Base-by-base conservation (phyloP, 345 rosid species). In the Salix brachista region DNA sequence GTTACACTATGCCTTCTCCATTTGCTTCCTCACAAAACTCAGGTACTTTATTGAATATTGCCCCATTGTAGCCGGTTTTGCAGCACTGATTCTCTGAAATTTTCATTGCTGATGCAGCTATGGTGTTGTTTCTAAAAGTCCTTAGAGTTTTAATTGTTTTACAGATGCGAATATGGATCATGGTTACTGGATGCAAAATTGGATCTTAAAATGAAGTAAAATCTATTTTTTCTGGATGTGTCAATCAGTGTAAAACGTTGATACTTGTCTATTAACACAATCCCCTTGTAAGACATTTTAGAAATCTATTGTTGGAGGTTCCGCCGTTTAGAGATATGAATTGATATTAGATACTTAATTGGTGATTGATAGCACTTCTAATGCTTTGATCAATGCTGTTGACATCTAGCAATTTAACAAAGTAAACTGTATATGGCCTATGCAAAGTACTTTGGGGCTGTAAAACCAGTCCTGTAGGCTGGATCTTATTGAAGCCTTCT, bases 21-120 rank as follows among this genome's bases (percentile, higher is more conserved):
- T 83, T 84, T 82, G 90, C 94, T 26, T 93, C 94, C 64, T 93
- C 98, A 34, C 97, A 93, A 79, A 89, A 89, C 80, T 93, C 99
- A 88, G 99, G 99, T 93, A 83, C 74, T 74, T 69, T 14, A 37
- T 70, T 64, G 28, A 81, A 36, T 37, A 32, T 60, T 77, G 41
- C 70, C 79, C 21, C 19, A 36, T 60, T 46, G 25, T 62, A 64
- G 19, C 39, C 2, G 18, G 42, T 75, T 34, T 28, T 23, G 14
- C 36, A 50, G 64, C 36, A 25, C 23, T 66, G 66, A 28, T 66
- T 25, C 77, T 78, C 32, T 62, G 72, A 34, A 30, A 42, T 9
- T 48, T 23, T 76, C 19, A 3, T 14, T 74, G 39, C 14, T 26
- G 41, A 6, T 34, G 50, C 25, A 30, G 52, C 62, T 70, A 26